Conservation (phyloP, 257 asterid species). For the Anisodus acutangulus region DNA sequence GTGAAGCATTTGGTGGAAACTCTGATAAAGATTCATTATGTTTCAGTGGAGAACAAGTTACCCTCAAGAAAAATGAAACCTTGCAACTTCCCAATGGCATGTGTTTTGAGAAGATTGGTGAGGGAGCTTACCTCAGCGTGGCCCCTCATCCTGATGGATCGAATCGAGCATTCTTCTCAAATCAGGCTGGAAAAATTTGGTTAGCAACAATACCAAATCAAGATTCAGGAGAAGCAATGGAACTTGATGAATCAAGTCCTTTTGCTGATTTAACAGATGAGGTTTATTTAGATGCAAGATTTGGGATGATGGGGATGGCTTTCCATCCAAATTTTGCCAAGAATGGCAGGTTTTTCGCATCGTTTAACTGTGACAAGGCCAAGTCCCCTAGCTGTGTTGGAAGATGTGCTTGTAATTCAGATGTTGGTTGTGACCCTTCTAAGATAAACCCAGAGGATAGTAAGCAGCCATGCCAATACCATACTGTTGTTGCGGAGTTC, state of each 20-base stretch:
- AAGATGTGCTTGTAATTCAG: conserved; percentile 85
- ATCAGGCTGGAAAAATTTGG: conserved; percentile 81
- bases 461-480: conserved; percentile 65
- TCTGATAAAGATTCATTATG: conserved; percentile 52
- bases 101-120: conserved; percentile 78
- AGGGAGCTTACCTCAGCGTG: conserved; percentile 79
- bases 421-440: conserved; percentile 85
- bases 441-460: conserved; percentile 53
- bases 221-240: conserved; percentile 68
- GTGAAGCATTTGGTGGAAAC: conserved; percentile 70
- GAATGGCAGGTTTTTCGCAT: conserved; percentile 93
- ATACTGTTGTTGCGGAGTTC: conserved; percentile 72
- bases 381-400: conserved; percentile 74
- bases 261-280: conserved; percentile 87
- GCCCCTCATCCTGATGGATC: conserved; percentile 95
- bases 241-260: conserved; percentile 72
- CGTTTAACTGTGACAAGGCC: conserved; percentile 77
- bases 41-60: conserved; percentile 62
- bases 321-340: conserved; percentile 76
- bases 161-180: conserved; percentile 76
- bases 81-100: conserved; percentile 62
- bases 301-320: conserved; percentile 96
- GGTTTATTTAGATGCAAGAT: conserved; percentile 63
- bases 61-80: conserved; percentile 49
- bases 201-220: conserved; percentile 83